These are phyloP conservation scores for Wickerhamomyces sp. DNA, from an alignment of 1,139 yeast species.

Conservation along the genomic window DNA sequence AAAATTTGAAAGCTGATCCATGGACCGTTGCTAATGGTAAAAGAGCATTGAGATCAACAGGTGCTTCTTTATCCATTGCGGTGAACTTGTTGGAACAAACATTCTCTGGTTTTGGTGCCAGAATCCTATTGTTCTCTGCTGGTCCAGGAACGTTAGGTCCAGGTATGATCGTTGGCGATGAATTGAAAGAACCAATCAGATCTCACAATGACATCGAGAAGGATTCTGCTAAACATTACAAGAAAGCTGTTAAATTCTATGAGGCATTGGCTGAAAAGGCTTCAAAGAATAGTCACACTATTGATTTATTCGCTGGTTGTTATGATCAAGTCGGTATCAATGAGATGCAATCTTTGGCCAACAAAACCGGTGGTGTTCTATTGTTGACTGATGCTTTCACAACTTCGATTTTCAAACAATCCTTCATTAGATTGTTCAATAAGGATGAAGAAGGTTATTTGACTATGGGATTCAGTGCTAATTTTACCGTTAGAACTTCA, in stretches of 20 bases:
- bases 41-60: slow-evolving; percentile 89
- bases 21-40: slow-evolving; percentile 90
- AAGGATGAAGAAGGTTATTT: slow-evolving; percentile 84
- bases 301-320: slow-evolving; percentile 95
- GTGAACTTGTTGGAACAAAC: slow-evolving; percentile 76
- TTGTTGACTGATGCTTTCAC: slow-evolving; percentile 93
- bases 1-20: slow-evolving; percentile 75
- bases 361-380: slow-evolving; percentile 90
- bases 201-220: slow-evolving; percentile 94
- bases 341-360: slow-evolving; percentile 89
- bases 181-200: slow-evolving; percentile 92
- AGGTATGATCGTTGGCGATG: slow-evolving; percentile 89
- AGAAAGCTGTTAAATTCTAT: slow-evolving; percentile 84
- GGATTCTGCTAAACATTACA: slow-evolving; percentile 86
- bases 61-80: slow-evolving; percentile 87
- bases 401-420: slow-evolving; percentile 93
- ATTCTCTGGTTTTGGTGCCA: slow-evolving; percentile 87
- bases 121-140: slow-evolving; percentile 85
- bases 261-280: slow-evolving; percentile 73
- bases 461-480: slow-evolving; percentile 83
- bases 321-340: slow-evolving; percentile 97
- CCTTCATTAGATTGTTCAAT: slow-evolving; percentile 79
- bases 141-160: slow-evolving; percentile 97
- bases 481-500: slow-evolving; percentile 82
- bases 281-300: slow-evolving; percentile 74